A percentile compares a stretch with the other conserved stretches of the same genome.
These are phyloP conservation scores for Aspergillus ochraceoroseus DNA, from an alignment of 2,329 filamentous ascomycete genomes.

Conservation along the genomic window DNA sequence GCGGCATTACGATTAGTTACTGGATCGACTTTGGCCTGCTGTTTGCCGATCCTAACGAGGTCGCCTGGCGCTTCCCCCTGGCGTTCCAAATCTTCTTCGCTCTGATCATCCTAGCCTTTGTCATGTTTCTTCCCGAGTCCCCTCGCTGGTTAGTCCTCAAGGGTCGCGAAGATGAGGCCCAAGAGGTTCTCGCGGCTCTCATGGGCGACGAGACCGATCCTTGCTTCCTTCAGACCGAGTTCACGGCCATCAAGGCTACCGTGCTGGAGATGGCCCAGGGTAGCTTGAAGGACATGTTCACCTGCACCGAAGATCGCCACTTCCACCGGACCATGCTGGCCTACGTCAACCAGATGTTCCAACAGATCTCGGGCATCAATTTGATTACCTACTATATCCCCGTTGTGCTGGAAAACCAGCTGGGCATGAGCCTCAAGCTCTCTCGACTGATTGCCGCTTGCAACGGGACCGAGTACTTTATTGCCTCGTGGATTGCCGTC, in stretches of 20 bases:
- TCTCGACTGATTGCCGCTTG: constrained; percentile 50
- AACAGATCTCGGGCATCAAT: constrained; percentile 46
- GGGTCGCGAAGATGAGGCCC: constrained; percentile 51
- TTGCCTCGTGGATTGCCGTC: constrained; percentile 49
- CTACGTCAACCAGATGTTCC: constrained; percentile 56
- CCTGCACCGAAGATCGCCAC: constrained; percentile 53
- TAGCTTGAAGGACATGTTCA: constrained; percentile 56
- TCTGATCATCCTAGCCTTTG: constrained; percentile 47
- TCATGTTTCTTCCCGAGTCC: constrained; percentile 53
- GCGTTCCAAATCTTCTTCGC: constrained; percentile 57
- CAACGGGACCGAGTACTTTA: constrained; percentile 53
- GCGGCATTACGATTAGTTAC: constrained; percentile 49
- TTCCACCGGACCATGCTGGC: constrained; percentile 53
- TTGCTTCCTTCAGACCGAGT: constrained; percentile 45
- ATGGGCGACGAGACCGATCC: constrained; percentile 47
- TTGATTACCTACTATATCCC: constrained; percentile 46
- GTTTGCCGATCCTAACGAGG: constrained; percentile 47
- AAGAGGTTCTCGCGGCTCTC: constrained; percentile 46
- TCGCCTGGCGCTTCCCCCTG: constrained; percentile 54
- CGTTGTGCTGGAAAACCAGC: constrained; percentile 41
- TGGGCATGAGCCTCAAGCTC: constrained; percentile 39
- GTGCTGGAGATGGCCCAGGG: constrained; percentile 48
- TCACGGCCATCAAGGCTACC: constrained; percentile 51
- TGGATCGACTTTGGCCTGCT: constrained; percentile 52
- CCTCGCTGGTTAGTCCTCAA: constrained; percentile 57